Evolutionary conservation across 2,329 filamentous ascomycete species (phyloP).

Genomic region (Helminthosporium solani): DNA sequence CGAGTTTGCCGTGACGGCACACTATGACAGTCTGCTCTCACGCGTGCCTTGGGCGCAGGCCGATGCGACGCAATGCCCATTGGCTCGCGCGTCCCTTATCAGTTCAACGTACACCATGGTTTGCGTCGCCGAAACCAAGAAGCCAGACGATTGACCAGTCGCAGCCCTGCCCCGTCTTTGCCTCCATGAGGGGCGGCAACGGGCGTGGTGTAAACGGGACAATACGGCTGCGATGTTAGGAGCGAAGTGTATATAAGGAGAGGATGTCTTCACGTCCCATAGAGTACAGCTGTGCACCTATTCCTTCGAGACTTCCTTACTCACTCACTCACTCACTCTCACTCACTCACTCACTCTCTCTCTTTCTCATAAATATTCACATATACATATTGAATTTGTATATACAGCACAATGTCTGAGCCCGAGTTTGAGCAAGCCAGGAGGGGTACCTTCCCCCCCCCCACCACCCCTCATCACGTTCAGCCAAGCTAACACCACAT

Average conservation of each 20-base stretch:
- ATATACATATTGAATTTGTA: too few relatives aligned
- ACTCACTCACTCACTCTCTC: conserved; percentile 6
- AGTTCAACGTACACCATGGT: conserved; percentile 36
- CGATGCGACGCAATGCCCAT: conserved; percentile 29
- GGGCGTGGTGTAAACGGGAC: conserved; percentile 2
- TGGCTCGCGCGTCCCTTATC: conserved; percentile 36
- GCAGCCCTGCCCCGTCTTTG: too few relatives aligned
- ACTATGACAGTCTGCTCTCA: conserved; percentile 26
- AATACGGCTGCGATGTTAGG: conserved; percentile 3
- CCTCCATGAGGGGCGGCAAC: not conserved
- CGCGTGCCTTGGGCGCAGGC: conserved; percentile 19
- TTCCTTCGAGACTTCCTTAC: too few relatives aligned
- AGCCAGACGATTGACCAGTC: conserved; percentile 29
- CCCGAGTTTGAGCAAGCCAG: conserved; percentile 99
- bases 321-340: conserved; percentile 10
- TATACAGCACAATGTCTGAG: conserved; percentile 83
- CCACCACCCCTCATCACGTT: too few relatives aligned
- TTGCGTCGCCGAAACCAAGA: conserved; percentile 28
- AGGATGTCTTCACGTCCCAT: too few relatives aligned
- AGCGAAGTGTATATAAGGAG: conserved; percentile 12
- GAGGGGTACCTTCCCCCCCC: conserved; percentile 65
- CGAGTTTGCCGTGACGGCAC: conserved; percentile 28
- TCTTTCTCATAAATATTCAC: too few relatives aligned
- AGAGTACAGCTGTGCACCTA: too few relatives aligned
- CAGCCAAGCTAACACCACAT: conserved; percentile 13